Evolutionary conservation across 2,329 filamentous ascomycete genomes (phyloP), one percentile per base, ranked within the genome.

Genomic region (Colletotrichum siamense): DNA sequence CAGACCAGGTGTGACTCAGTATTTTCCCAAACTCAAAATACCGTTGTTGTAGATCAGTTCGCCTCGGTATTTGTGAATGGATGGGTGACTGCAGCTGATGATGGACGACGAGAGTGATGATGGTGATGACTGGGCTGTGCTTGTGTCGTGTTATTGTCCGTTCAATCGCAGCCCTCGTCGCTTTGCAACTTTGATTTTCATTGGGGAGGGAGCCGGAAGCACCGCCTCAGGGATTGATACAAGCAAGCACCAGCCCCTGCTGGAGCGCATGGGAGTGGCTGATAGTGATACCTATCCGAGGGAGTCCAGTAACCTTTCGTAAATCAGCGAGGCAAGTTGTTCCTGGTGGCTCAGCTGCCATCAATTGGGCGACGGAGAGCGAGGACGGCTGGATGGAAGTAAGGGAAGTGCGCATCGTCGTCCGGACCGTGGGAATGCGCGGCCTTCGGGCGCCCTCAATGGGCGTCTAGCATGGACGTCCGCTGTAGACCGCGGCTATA

Each of bases 201-300:
- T 73, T 69, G n/a, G 55, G 26, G 55, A 28, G 61, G 18, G 30
- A 15, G 63, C n/a, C 18, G 63, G 65, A 69, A 28, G 71, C 71
- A 71, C 72, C 72, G 72, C 72, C 72, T 74, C 72, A 52, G 44
- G 44, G 72, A 24, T 22, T 62, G 2, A 57, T 71, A 16, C 28
- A 34, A 26, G 28, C 55, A 55, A 34, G 34, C 59, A 66, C 71
- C 57, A 59, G 71, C 71, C 65, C 44, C 66, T 71, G 61, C 30
- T 22, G 49, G 34, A 49, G n/a, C 24, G 32, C 44, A 10, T 18
- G 39, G 57, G 24, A 63, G 71, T 69, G 71, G 65, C 65, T 73
- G 71, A 63, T 55, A 57, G 64, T 69, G 22, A 63, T 30, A 26
- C 24, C 24, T 26, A 69, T 57, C 28, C 65, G 57, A 26, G 44